Evolutionary conservation across 495 filamentous ascomycete species (phyloP).

Genomic region (Hypoxylon subgilvum): DNA sequence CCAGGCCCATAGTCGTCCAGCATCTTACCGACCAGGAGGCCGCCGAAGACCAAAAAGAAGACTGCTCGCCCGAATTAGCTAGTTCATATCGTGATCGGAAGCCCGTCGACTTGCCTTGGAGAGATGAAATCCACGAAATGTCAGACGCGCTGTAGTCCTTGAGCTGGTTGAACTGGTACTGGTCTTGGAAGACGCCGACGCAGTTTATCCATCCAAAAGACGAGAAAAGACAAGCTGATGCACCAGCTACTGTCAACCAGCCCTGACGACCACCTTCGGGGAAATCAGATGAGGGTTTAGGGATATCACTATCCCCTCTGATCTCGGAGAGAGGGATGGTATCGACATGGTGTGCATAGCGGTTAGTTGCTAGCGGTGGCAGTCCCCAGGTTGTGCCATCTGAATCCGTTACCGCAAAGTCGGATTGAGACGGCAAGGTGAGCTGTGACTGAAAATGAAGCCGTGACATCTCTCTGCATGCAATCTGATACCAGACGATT

Average conservation of each 20-base stretch:
- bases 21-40: background rate
- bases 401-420: background rate
- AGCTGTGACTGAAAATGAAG: background rate
- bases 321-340: background rate
- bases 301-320: background rate
- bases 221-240: conserved; percentile 58
- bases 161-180: conserved; percentile 60
- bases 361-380: background rate
- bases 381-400: background rate
- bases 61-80: background rate
- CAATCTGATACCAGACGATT: background rate
- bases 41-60: background rate
- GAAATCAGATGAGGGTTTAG: background rate
- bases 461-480: too few species aligned
- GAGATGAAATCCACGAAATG: conserved; percentile 63
- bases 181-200: conserved; percentile 66
- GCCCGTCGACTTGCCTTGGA: background rate
- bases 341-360: background rate
- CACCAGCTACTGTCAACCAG: conserved; percentile 65
- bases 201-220: conserved; percentile 68
- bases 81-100: background rate
- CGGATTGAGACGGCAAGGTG: background rate
- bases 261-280: conserved; percentile 38
- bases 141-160: conserved; percentile 54
- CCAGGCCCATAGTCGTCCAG: background rate